Base-by-base conservation (phyloP, 768 basidiomycete genomes). In the Dendrothele bispora region DNA sequence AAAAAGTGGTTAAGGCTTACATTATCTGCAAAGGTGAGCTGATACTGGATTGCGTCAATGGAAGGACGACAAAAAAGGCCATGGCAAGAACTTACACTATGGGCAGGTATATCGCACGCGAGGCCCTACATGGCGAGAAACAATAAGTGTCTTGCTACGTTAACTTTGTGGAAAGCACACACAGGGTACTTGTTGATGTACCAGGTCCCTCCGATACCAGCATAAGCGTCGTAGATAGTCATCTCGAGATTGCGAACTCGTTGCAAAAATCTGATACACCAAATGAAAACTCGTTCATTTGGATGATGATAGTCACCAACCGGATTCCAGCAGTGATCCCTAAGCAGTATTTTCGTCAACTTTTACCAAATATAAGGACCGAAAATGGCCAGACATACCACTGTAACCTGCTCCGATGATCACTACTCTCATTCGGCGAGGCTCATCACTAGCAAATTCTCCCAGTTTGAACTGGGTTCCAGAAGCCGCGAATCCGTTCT, bases 141-240 rank as follows among this genome's bases (percentile, higher is more conserved):
- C n/a, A n/a, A n/a, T n/a, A n/a, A n/a, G n/a, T n/a, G n/a, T n/a
- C 24, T 21, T n/a, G n/a, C n/a, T n/a, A n/a, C n/a, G n/a, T n/a
- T n/a, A n/a, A n/a, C n/a, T n/a, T n/a, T n/a, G n/a, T n/a, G 36
- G 24, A 4, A 36, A 28, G 24, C 27, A 57, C 71, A 57, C 39
- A 78, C 78, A 4, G 80, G 79, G 57, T 82, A 83, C 47, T 60
- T 70, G 48, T 82, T 83, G 7, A 65, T 62, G 53, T 68, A 77
- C 84, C 84, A 86, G 3, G 81, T 77, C 2, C 84, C 84, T 8
- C 83, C 84, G 20, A 86, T 67, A 2, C 74, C 77, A n/a, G 69
- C 63, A 42, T 76, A 72, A 48, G 79, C 78, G 46, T 86, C 84
- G 57, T 83, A 85, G 14, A 84, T 75, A 0, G 71, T 72, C 4